Percentiles rank a stretch among this genome's conserved stretches.
phyloP scores from a whole-genome alignment of 2,329 filamentous ascomycete genomes.

The Sarocladiaceae sp. region DNA sequence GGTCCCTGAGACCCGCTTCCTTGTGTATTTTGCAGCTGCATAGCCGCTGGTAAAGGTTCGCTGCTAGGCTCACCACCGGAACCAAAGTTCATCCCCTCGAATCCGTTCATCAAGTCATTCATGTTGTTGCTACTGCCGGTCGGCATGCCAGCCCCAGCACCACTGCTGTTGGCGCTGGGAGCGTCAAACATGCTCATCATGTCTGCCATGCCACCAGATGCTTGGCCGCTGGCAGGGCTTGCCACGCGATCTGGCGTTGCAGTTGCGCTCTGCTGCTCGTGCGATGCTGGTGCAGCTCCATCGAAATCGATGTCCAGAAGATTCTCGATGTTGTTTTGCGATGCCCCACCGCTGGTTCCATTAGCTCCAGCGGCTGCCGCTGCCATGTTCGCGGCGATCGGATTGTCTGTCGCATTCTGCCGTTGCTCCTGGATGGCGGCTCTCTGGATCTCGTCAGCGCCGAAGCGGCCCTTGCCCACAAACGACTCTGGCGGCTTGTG shows the following conservation, averaged over 20 bases:
- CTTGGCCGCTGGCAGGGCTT: conserved; percentile 45
- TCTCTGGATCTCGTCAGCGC: conserved; percentile 87
- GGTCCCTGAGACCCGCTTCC: conserved; percentile 25
- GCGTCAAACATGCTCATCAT: conserved; percentile 68
- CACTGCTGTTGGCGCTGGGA: conserved; percentile 39
- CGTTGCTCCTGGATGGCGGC: conserved; percentile 95
- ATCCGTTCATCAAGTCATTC: conserved; percentile 86
- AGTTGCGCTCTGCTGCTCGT: conserved; percentile 49
- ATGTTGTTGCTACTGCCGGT: conserved; percentile 53
- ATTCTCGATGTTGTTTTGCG: conserved; percentile 83
- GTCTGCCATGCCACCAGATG: conserved; percentile 49
- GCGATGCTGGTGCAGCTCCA: conserved; percentile 82
- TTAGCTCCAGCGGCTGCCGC: conserved; percentile 61
- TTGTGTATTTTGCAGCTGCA: conserved; percentile 43
- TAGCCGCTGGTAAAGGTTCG: conserved; percentile 58
- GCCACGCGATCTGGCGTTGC: conserved; percentile 64
- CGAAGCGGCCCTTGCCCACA: conserved; percentile 88
- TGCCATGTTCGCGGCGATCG: conserved; percentile 78
- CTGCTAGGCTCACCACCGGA: conserved; percentile 38
- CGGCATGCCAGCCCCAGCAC: conserved; percentile 27
- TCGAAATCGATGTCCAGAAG: conserved; percentile 95
- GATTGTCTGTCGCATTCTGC: conserved; percentile 87
- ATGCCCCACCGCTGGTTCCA: conserved; percentile 43
- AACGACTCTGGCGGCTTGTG: conserved; percentile 99
- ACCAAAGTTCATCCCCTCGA: conserved; percentile 72